A percentile compares a stretch with the other conserved stretches of the same genome.
These are phyloP conservation scores for Solanum chilense DNA, from an alignment of 257 asterid species.

Conservation along the genomic window DNA sequence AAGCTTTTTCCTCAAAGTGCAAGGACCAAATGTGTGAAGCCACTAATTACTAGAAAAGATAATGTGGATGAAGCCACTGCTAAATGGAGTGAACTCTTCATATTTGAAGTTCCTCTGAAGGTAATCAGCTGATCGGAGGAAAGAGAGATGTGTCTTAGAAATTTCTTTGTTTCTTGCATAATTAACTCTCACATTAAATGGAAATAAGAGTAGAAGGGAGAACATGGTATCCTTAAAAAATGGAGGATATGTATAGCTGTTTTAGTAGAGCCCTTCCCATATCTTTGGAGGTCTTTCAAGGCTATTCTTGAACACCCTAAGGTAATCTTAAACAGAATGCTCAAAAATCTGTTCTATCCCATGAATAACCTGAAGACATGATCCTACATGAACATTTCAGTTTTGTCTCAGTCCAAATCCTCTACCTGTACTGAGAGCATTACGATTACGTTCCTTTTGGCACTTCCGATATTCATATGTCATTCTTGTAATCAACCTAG, in stretches of 20 bases:
- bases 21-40: slow-evolving; percentile 94
- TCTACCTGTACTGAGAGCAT: neutral
- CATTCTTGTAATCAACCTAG: neutral
- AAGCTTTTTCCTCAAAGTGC: slow-evolving; percentile 99
- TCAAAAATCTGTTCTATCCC: neutral
- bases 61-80: slow-evolving; percentile 68
- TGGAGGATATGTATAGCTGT: neutral
- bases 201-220: neutral
- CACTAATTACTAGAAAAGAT: slow-evolving; percentile 29
- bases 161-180: neutral
- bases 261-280: neutral
- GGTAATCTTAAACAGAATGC: neutral
- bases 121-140: slow-evolving; percentile 18
- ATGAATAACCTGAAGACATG: neutral
- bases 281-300: neutral
- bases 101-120: slow-evolving; percentile 96
- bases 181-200: neutral
- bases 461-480: neutral
- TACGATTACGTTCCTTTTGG: neutral
- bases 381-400: neutral
- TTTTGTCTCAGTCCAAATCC: neutral
- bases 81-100: slow-evolving; percentile 89
- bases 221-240: neutral
- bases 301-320: neutral
- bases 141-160: neutral